Conservation (phyloP, 2,329 filamentous ascomycete species). For the Trichophyton simii region DNA sequence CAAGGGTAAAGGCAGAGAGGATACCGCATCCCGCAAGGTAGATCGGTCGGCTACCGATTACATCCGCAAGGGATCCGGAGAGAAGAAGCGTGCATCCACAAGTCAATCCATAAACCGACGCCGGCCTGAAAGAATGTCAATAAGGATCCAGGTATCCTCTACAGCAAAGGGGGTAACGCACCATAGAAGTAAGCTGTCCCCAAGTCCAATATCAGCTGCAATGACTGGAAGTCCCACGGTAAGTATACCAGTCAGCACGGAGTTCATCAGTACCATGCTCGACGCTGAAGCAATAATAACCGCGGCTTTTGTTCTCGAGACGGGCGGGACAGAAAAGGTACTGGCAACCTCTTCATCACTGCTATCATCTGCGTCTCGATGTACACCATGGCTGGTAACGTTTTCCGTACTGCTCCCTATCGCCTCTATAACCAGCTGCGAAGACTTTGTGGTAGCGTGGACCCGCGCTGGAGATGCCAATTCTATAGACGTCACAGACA, state of each 20-base stretch:
- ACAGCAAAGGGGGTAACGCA: constrained; percentile 4
- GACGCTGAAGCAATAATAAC: constrained; percentile 12
- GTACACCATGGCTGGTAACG: not conserved
- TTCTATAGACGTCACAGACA: constrained; percentile 3
- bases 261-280: constrained; percentile 15
- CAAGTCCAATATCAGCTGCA: constrained; percentile 15
- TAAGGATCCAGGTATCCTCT: not conserved
- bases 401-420: not conserved
- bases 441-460: not conserved
- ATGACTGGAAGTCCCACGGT: constrained; percentile 17
- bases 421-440: not conserved
- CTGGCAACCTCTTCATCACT: not conserved
- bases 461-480: not conserved
- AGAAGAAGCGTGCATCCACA: constrained; percentile 37
- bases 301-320: constrained; percentile 7
- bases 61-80: constrained; percentile 38
- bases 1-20: constrained; percentile 30
- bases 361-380: not conserved
- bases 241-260: constrained; percentile 15
- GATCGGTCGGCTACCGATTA: constrained; percentile 36
- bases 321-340: not conserved
- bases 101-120: constrained; percentile 22
- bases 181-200: constrained; percentile 17
- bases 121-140: constrained; percentile 15
- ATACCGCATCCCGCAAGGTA: constrained; percentile 36